A percentile compares a stretch with the other conserved stretches of the same genome.
Conservation (phyloP, 306 rosid genomes). For the Begonia peltatifolia region DNA sequence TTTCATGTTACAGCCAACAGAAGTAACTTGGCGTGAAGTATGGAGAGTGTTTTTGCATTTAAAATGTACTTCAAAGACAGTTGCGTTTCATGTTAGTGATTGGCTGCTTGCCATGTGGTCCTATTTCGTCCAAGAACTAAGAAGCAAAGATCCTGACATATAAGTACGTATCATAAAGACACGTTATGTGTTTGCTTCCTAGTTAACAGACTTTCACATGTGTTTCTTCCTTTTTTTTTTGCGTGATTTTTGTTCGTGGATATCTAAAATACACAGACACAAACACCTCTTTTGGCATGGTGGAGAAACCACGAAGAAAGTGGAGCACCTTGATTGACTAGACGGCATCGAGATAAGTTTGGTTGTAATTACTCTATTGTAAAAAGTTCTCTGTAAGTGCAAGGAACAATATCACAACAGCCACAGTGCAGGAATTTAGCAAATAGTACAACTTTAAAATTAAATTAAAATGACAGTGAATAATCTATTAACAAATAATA, state of each 20-base stretch:
- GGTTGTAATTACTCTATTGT: not conserved
- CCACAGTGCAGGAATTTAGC: not conserved
- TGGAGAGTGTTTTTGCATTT: too few relatives aligned
- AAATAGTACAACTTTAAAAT: not conserved
- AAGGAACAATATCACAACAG: not conserved
- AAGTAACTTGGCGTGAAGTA: too few relatives aligned
- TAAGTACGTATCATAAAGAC: not conserved
- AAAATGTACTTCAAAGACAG: too few relatives aligned
- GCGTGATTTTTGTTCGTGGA: slow-evolving; percentile 30
- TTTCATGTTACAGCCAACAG: too few relatives aligned
- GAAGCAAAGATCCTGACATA: not conserved
- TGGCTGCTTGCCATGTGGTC: too few relatives aligned
- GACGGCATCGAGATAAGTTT: slow-evolving; percentile 3
- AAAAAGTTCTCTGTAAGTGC: not conserved
- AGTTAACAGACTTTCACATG: not conserved
- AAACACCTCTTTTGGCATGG: slow-evolving; percentile 32
- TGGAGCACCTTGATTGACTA: not conserved
- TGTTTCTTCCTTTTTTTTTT: slow-evolving; percentile 11
- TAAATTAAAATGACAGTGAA: too few relatives aligned
- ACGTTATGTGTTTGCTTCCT: not conserved
- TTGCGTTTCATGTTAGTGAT: too few relatives aligned
- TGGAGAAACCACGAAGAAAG: slow-evolving; percentile 18
- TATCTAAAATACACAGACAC: slow-evolving; percentile 59
- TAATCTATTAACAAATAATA: too few relatives aligned
- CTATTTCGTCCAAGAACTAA: not conserved